phyloP scores from a whole-genome alignment of 75 land plant genomes.

The Pseudotsuga menziesii region DNA sequence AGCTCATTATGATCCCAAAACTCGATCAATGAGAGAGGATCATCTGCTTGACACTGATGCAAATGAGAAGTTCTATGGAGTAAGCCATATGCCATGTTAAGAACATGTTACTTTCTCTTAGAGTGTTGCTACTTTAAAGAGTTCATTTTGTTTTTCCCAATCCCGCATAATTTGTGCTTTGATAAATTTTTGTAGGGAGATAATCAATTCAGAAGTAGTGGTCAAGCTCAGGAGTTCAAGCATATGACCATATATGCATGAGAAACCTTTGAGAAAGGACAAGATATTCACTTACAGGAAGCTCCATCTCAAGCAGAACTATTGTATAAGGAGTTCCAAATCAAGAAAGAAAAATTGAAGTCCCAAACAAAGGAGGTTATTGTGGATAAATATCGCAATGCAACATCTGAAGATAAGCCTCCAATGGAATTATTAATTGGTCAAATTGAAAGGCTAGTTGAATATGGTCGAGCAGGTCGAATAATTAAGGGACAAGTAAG shows the following conservation, averaged over 20 bases:
- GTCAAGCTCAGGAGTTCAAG: slow-evolving; percentile 88
- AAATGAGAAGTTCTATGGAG: slow-evolving; percentile 91
- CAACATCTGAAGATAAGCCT: slow-evolving; percentile 67
- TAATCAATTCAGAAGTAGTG: slow-evolving; percentile 73
- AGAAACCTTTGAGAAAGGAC: slow-evolving; percentile 93
- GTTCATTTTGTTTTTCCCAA: neutral
- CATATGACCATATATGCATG: slow-evolving; percentile 85
- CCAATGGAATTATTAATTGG: slow-evolving; percentile 82
- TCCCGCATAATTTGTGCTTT: neutral
- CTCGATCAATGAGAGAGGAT: slow-evolving; percentile 96
- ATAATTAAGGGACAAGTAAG: slow-evolving; percentile 75
- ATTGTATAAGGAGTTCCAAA: slow-evolving; percentile 53
- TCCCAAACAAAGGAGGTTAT: slow-evolving; percentile 52
- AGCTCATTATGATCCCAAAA: slow-evolving; percentile 90
- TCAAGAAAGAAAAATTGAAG: slow-evolving; percentile 75
- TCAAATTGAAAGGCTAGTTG: slow-evolving; percentile 79
- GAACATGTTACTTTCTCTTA: neutral
- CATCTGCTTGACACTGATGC: slow-evolving; percentile 91
- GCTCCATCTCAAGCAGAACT: slow-evolving; percentile 94
- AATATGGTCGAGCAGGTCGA: slow-evolving; percentile 92
- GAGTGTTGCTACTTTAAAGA: neutral
- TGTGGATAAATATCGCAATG: slow-evolving; percentile 83
- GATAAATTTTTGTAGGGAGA: slow-evolving; percentile 54
- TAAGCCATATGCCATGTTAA: slow-evolving; percentile 15
- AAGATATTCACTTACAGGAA: slow-evolving; percentile 88